These are phyloP conservation scores for Kodamaea jinghongensis DNA, from an alignment of 805 yeast species.

Conservation along the genomic window DNA sequence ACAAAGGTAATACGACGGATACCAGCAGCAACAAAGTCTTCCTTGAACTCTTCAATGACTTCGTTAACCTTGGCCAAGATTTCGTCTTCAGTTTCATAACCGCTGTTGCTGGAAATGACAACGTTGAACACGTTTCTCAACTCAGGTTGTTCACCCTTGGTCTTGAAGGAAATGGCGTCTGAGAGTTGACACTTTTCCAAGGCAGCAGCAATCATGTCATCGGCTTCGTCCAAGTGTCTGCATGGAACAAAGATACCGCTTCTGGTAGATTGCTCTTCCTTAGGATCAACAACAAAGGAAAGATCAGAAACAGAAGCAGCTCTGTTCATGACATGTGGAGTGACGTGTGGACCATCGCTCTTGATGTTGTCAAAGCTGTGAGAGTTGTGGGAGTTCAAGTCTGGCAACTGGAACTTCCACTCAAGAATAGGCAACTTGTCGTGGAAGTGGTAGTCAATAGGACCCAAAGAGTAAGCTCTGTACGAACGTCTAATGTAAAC, in stretches of 20 bases:
- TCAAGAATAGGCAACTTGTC: constrained; percentile 68
- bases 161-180: constrained; percentile 34
- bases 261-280: constrained; percentile 61
- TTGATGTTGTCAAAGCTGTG: constrained; percentile 60
- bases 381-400: constrained; percentile 66
- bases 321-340: constrained; percentile 54
- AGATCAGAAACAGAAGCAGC: constrained; percentile 93
- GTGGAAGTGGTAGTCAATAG: constrained; percentile 58
- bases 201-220: constrained; percentile 74
- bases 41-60: constrained; percentile 63
- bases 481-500: constrained; percentile 95
- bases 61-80: constrained; percentile 61
- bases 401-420: constrained; percentile 87
- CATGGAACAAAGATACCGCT: constrained; percentile 83
- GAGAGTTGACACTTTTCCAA: constrained; percentile 64
- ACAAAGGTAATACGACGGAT: constrained; percentile 93
- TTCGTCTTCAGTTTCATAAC: constrained; percentile 68
- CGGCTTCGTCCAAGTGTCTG: constrained; percentile 83
- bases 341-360: constrained; percentile 29
- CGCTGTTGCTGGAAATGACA: constrained; percentile 70
- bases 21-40: constrained; percentile 65
- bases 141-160: constrained; percentile 30
- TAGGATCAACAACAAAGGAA: constrained; percentile 73
- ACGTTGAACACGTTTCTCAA: constrained; percentile 82
- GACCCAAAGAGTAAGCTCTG: constrained; percentile 89